Evolutionary conservation across 345 rosid species (phyloP), one percentile per base, ranked within the genome.

Genomic region (Syzygium grande): DNA sequence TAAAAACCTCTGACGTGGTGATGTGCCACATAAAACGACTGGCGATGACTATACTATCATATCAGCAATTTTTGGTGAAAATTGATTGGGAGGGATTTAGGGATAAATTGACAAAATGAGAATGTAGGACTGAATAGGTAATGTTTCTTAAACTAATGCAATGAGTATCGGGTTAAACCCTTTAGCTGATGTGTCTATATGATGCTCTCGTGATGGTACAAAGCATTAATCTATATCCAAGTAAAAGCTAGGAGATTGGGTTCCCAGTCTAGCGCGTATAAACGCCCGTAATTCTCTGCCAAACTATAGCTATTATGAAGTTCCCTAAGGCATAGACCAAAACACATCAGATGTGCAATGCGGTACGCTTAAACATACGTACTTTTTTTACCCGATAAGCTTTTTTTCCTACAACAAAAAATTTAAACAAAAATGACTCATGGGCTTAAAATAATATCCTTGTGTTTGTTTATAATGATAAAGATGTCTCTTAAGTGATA

Each of bases 11-110:
- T 65, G 9, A 65, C 6, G 9, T 65, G 38, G 10, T 3, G 4
- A 0, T 65, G 41, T 29, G 21, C 10, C 12, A 30, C 2, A 1
- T 30, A 68, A 1, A 43, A 30, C 0, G 0, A 59, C 7, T 27
- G 13, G 13, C 7, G 1, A 65, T 30, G 5, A 30, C 1, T 16
- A 0, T 5, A 65, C 9, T 8, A 2, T 34, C 25, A 34, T 11
- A 1, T 34, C 13, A 19, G 10, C 9, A 9, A 19, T 34, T 73
- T 73, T 4, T 11, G 3, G 7, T 1, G 1, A 34, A 19, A 34
- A 73, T 34, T 34, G 25, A 17, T 19, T 0, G 7, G 25, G 7
- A 73, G 19, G 9, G 7, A n/a, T 27, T 59, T 11, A 27, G 27
- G 30, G 29, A 30, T 59, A 27, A 59, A 25, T 61, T 61, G 38